Conservation (phyloP, 306 rosid genomes). For the Ormosia semicastrata region DNA sequence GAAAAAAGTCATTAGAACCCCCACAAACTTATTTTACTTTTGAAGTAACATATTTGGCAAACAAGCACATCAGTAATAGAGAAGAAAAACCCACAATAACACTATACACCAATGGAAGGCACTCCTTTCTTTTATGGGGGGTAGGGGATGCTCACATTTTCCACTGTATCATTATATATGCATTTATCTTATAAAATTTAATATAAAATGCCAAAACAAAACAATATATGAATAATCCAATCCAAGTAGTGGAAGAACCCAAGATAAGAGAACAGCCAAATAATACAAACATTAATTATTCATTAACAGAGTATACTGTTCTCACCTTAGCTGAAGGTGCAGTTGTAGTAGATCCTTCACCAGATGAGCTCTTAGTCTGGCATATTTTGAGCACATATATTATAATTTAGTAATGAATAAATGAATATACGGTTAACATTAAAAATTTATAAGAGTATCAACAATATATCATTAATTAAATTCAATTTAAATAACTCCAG, state of each 20-base stretch:
- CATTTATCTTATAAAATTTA: background rate
- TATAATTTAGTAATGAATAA: background rate
- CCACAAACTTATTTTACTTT: no score
- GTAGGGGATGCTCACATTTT: no score
- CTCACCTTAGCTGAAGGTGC: constrained; percentile 55
- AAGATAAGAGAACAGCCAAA: background rate
- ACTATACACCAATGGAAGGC: no score
- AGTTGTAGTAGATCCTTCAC: constrained; percentile 58
- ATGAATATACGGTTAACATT: background rate
- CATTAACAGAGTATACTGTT: background rate
- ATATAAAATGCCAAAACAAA: background rate
- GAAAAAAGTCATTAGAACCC: no score
- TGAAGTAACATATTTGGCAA: no score
- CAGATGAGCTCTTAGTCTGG: constrained; percentile 55
- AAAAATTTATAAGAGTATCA: background rate
- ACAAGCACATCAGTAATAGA: no score
- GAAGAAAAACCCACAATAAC: no score
- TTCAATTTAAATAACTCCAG: background rate
- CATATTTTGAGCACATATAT: background rate
- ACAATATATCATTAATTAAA: background rate
- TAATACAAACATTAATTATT: background rate
- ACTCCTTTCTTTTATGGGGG: no score
- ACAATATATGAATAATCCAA: background rate
- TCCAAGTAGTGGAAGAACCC: background rate
- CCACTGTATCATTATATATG: no score